Evolutionary conservation across 495 filamentous ascomycete species (phyloP).

Genomic region (Choiromyces venosus): DNA sequence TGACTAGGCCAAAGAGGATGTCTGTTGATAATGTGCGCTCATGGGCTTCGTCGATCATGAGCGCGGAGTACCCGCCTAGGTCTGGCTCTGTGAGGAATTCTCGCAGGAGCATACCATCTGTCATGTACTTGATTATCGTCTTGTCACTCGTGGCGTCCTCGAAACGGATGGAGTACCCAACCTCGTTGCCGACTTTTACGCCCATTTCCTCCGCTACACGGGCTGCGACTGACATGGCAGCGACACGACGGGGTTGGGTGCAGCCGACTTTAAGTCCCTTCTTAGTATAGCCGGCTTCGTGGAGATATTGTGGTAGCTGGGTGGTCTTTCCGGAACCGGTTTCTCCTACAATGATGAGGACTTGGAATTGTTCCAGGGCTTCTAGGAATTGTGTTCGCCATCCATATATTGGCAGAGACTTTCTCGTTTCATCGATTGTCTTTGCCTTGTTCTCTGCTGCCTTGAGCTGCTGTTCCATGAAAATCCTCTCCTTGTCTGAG

Average conservation of each 20-base stretch:
- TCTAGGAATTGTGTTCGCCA: slow-evolving; percentile 69
- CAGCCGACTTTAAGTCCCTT: slow-evolving; percentile 66
- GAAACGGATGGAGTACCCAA: slow-evolving; percentile 93
- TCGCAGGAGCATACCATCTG: slow-evolving; percentile 90
- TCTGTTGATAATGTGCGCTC: slow-evolving; percentile 89
- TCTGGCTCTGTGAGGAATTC: slow-evolving; percentile 89
- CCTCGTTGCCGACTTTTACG: slow-evolving; percentile 81
- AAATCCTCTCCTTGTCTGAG: slow-evolving; percentile 66
- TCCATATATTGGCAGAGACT: slow-evolving; percentile 82
- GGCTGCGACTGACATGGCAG: slow-evolving; percentile 90
- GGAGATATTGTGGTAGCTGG: slow-evolving; percentile 80
- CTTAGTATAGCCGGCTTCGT: slow-evolving; percentile 85
- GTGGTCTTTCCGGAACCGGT: slow-evolving; percentile 88
- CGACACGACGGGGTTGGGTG: slow-evolving; percentile 90
- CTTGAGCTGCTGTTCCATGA: slow-evolving; percentile 71
- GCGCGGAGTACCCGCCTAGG: slow-evolving; percentile 71
- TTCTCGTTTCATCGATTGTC: slow-evolving; percentile 84
- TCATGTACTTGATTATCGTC: slow-evolving; percentile 95
- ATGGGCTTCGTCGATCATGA: slow-evolving; percentile 98
- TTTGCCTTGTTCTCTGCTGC: slow-evolving; percentile 78
- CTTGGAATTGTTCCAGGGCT: slow-evolving; percentile 67
- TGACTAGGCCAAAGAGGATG: slow-evolving; percentile 82
- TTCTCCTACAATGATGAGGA: slow-evolving; percentile 80
- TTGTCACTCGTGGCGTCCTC: slow-evolving; percentile 91
- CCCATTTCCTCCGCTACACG: slow-evolving; percentile 95